phyloP scores from a whole-genome alignment of 2,329 filamentous ascomycete genomes.

The Monilinia fructicola region DNA sequence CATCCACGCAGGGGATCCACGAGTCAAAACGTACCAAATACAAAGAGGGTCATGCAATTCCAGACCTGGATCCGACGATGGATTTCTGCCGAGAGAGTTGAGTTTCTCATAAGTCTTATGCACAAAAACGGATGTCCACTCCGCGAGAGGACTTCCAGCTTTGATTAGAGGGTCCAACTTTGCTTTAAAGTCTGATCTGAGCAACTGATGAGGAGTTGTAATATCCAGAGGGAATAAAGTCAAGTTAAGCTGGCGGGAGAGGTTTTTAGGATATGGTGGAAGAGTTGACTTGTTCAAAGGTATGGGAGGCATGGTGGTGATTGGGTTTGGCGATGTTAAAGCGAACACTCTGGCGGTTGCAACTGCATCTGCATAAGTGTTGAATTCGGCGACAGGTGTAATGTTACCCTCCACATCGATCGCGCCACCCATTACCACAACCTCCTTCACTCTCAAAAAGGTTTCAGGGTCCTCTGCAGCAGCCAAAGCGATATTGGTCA shows the following conservation, averaged over 20 bases:
- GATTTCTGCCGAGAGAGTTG: conserved; percentile 58
- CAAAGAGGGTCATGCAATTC: conserved; percentile 73
- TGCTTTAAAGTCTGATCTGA: conserved; percentile 57
- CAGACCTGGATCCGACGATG: conserved; percentile 56
- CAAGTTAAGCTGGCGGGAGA: conserved; percentile 64
- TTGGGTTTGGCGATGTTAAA: conserved; percentile 70
- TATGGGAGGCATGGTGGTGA: conserved; percentile 76
- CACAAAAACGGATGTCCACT: conserved; percentile 73
- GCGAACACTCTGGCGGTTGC: conserved; percentile 76
- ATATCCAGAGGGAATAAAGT: conserved; percentile 76
- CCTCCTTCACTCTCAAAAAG: conserved; percentile 84
- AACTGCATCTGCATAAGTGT: conserved; percentile 84
- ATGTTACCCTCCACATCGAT: conserved; percentile 79
- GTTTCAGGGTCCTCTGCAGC: conserved; percentile 85
- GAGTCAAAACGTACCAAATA: conserved; percentile 74
- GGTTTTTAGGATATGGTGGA: conserved; percentile 60
- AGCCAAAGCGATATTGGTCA: conserved; percentile 91
- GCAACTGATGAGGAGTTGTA: conserved; percentile 68
- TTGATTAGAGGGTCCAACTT: conserved; percentile 56
- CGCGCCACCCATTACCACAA: conserved; percentile 93
- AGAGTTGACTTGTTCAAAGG: conserved; percentile 53
- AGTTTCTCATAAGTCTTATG: conserved; percentile 69
- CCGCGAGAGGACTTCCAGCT: conserved; percentile 68
- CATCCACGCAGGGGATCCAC: conserved; percentile 58
- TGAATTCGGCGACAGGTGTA: conserved; percentile 88